Evolutionary conservation across 164 flowering plant genomes (phyloP).

Genomic region (Amborella trichopoda): DNA sequence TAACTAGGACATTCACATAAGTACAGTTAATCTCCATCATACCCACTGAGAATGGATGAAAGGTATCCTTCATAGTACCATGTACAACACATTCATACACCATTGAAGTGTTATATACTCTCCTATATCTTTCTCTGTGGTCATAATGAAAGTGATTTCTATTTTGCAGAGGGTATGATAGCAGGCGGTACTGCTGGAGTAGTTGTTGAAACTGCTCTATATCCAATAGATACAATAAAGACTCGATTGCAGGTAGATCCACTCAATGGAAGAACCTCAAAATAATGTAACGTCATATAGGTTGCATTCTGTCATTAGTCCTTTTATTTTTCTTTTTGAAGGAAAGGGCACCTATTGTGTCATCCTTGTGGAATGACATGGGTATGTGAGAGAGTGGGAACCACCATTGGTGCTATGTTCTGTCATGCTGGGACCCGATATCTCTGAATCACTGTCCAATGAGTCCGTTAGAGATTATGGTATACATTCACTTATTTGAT

Average conservation of each 20-base stretch:
- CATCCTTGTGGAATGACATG: too few relatives aligned
- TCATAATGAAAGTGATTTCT: constrained; percentile 1
- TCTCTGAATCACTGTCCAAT: too few relatives aligned
- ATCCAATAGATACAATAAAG: constrained; percentile 93
- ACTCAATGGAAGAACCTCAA: background rate
- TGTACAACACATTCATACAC: too few relatives aligned
- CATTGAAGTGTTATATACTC: background rate
- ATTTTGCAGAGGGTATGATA: constrained; percentile 63
- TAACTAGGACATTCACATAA: background rate
- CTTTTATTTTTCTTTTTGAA: too few relatives aligned
- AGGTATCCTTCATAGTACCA: too few relatives aligned
- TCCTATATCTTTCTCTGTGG: background rate
- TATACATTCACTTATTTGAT: too few relatives aligned
- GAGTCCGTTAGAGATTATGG: too few relatives aligned
- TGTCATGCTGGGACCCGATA: too few relatives aligned
- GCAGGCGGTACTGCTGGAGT: constrained; percentile 95
- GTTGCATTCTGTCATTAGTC: background rate
- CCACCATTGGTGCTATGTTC: too few relatives aligned
- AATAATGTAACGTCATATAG: background rate
- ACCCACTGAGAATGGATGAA: too few relatives aligned
- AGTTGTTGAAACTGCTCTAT: constrained; percentile 82
- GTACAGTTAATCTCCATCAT: background rate
- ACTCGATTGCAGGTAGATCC: constrained; percentile 83
- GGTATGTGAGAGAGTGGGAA: too few relatives aligned
- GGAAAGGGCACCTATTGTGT: too few relatives aligned